Percentiles rank a stretch among this genome's conserved stretches.
Evolutionary conservation across 179 eudicot species (phyloP).

Genomic region (Beta macrorhiza): DNA sequence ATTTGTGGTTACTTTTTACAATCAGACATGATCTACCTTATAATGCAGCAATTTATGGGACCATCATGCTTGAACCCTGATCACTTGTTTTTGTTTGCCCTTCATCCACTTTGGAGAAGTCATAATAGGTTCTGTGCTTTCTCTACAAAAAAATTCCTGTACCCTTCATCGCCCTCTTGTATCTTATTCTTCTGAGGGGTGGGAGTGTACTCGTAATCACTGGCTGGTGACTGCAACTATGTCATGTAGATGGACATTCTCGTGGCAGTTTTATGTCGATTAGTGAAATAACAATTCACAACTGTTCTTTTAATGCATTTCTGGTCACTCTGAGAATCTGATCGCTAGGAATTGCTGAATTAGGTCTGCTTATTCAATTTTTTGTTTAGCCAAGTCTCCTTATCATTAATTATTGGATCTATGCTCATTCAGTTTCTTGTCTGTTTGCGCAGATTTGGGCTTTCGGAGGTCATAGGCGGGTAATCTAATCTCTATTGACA

Average conservation of each 20-base stretch:
- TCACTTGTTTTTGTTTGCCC: neutral
- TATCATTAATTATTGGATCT: neutral
- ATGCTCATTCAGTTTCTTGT: neutral
- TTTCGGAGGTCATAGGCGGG: slow-evolving; percentile 76
- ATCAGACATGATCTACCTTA: neutral
- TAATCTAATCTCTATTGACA: slow-evolving; percentile 40
- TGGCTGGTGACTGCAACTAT: neutral
- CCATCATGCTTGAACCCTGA: neutral
- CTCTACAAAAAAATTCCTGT: neutral
- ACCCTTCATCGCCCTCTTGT: neutral
- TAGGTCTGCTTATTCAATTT: neutral
- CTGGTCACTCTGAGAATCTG: neutral
- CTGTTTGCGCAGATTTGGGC: slow-evolving; percentile 74
- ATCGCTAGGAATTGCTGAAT: neutral
- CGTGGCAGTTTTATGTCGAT: neutral
- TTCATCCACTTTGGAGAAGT: neutral
- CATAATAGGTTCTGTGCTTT: neutral
- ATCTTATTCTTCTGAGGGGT: neutral
- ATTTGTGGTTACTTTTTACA: neutral
- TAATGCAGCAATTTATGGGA: neutral
- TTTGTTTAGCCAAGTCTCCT: neutral
- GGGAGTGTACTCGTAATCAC: neutral
- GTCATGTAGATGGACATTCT: neutral
- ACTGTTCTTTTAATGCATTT: neutral
- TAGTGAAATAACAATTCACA: neutral